Evolutionary conservation across 2,329 filamentous ascomycete species (phyloP), one percentile per base, ranked within the genome.

Genomic region (Phialophora verrucosa): DNA sequence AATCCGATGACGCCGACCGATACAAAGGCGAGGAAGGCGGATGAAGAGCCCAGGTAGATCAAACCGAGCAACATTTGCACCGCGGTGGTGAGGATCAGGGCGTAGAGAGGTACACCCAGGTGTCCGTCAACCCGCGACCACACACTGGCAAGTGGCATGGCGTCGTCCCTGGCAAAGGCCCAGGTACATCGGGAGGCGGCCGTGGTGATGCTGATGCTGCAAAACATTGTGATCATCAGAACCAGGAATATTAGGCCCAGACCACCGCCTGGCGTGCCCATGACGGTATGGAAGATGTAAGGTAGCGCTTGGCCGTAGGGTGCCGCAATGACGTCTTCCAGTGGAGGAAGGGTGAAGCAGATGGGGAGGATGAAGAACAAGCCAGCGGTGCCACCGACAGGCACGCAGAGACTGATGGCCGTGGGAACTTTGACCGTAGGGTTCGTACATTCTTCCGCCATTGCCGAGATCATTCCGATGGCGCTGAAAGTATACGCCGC

Each of bases 91-190:
- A 90, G 83, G 82, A 88, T 87, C 14, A 91, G 88, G 0, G 89
- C 88, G 72, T 90, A 90, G 54, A 90, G 87, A 0, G 89, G 89
- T 0, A 89, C 91, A 57, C 83, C 77, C 1, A 89, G 90, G 70
- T 77, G 73, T 1, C 73, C 70, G 76, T 91, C 88, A 58, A 91
- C 87, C 25, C 78, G 74, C 72, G 85, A 86, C 80, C 87, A 88
- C 72, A 83, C 81, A 0, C 77, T 77, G 6, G 85, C 87, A 4
- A 86, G 73, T 0, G 89, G 89, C 73, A 91, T 90, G 74, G 87
- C 90, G 71, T 87, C 88, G 73, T 91, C 89, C 42, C 90, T 86
- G n/a, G 89, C 88, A 76, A 91, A 91, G 12, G 89, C 89, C 73
- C 90, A 92, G 1, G 88, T 90, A 20, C 67, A 67, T 58, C 77